phyloP scores from a whole-genome alignment of 129 eudicot genomes.

The Helianthus annuus region DNA sequence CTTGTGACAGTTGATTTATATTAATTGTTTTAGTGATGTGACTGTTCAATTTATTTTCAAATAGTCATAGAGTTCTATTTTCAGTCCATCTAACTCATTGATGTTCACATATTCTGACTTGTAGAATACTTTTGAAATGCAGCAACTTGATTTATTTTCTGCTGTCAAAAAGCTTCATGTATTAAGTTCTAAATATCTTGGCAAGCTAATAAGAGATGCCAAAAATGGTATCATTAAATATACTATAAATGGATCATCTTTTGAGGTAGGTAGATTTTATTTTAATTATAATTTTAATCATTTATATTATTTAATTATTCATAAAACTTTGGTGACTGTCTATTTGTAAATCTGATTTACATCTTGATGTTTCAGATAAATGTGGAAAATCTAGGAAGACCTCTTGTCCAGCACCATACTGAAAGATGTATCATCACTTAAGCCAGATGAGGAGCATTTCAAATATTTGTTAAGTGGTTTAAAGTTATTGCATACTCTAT shows the following conservation, averaged over 20 bases:
- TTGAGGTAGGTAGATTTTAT: conserved; percentile 45
- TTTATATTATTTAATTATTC: too few relatives aligned
- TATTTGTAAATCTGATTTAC: not conserved
- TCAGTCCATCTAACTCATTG: too few relatives aligned
- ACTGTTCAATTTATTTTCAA: too few relatives aligned
- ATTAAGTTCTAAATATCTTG: conserved; percentile 53
- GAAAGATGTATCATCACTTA: too few relatives aligned
- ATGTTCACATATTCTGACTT: conserved; percentile 13
- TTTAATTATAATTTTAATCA: too few relatives aligned
- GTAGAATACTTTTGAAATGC: conserved; percentile 22
- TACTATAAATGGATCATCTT: conserved; percentile 42
- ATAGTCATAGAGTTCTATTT: too few relatives aligned
- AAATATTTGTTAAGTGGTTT: conserved; percentile 58
- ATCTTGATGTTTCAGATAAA: conserved; percentile 54
- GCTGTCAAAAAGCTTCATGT: conserved; percentile 61
- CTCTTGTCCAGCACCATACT: too few relatives aligned
- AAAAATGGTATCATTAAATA: conserved; percentile 37
- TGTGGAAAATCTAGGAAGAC: conserved; percentile 49
- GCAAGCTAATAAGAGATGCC: conserved; percentile 49
- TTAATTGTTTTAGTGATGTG: too few relatives aligned
- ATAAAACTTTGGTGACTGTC: too few relatives aligned
- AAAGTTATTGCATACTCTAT: conserved; percentile 56
- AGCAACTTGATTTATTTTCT: conserved; percentile 61
- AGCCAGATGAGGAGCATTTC: too few relatives aligned
- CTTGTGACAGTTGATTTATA: too few relatives aligned